Conservation (phyloP, 2,329 filamentous ascomycete genomes). For the Penicillium sp. region DNA sequence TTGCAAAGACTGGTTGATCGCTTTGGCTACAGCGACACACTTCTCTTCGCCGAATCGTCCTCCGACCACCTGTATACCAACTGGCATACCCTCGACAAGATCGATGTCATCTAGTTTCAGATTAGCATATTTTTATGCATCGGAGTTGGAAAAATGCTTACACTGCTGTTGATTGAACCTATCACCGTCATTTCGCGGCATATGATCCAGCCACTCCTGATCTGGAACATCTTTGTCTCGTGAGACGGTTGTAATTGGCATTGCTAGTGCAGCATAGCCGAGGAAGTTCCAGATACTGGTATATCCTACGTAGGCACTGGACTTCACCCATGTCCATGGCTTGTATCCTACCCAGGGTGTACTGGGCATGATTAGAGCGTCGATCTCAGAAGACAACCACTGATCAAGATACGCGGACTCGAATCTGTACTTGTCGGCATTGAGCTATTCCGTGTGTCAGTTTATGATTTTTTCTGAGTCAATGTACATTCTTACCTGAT, state of each 20-base stretch:
- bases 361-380: slow-evolving; percentile 37
- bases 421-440: slow-evolving; percentile 31
- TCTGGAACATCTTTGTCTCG: slow-evolving; percentile 32
- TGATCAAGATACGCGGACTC: slow-evolving; percentile 31
- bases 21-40: slow-evolving; percentile 35
- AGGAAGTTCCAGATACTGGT: slow-evolving; percentile 40
- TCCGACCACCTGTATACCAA: slow-evolving; percentile 37
- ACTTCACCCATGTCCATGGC: slow-evolving; percentile 36
- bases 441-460: slow-evolving; percentile 18
- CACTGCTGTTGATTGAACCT: slow-evolving; percentile 37
- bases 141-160: slow-evolving; percentile 10
- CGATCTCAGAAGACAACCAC: slow-evolving; percentile 32
- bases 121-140: not conserved
- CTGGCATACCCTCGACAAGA: slow-evolving; percentile 36
- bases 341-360: slow-evolving; percentile 36
- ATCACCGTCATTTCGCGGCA: slow-evolving; percentile 34
- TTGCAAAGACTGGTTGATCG: slow-evolving; percentile 30
- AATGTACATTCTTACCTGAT: slow-evolving; percentile 24
- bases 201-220: slow-evolving; percentile 33
- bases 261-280: slow-evolving; percentile 33
- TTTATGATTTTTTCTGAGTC: not conserved
- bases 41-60: slow-evolving; percentile 39
- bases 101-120: slow-evolving; percentile 31
- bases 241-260: slow-evolving; percentile 33
- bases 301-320: slow-evolving; percentile 38